Percentiles rank a stretch among this genome's conserved stretches.
These are phyloP conservation scores for Colletotrichum incanum DNA, from an alignment of 2,329 filamentous ascomycete genomes.

Conservation along the genomic window DNA sequence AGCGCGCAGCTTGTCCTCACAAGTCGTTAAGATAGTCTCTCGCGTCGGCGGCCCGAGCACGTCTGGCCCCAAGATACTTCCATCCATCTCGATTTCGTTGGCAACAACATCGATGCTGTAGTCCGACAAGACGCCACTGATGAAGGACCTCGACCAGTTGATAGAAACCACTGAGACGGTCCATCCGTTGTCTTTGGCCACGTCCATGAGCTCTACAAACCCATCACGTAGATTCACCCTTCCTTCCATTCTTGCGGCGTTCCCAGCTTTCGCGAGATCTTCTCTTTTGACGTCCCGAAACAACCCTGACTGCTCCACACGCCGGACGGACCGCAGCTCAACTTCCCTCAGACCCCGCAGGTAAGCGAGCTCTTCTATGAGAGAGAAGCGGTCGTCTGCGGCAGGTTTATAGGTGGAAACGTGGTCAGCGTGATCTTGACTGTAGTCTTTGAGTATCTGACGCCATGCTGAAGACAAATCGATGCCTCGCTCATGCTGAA, in stretches of 20 bases:
- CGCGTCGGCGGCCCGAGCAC: slow-evolving; percentile 48
- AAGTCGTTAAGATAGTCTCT: slow-evolving; percentile 55
- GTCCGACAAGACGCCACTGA: slow-evolving; percentile 59
- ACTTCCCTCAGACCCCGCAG: slow-evolving; percentile 60
- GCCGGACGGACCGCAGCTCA: slow-evolving; percentile 62
- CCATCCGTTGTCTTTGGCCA: slow-evolving; percentile 53
- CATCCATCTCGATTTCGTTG: slow-evolving; percentile 60
- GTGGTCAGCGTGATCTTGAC: slow-evolving; percentile 59
- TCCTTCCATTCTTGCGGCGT: slow-evolving; percentile 52
- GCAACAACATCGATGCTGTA: slow-evolving; percentile 56
- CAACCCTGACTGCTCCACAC: slow-evolving; percentile 61
- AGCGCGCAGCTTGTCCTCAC: slow-evolving; percentile 63
- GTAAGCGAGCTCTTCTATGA: slow-evolving; percentile 60
- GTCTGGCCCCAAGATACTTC: slow-evolving; percentile 59
- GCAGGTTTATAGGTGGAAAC: slow-evolving; percentile 52
- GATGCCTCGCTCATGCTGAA: slow-evolving; percentile 47
- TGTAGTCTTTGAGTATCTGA: slow-evolving; percentile 62
- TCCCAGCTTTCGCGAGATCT: slow-evolving; percentile 57
- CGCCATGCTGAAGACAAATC: slow-evolving; percentile 61
- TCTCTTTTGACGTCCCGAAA: slow-evolving; percentile 58
- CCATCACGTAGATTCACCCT: slow-evolving; percentile 57
- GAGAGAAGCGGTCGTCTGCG: slow-evolving; percentile 52
- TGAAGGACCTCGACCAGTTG: slow-evolving; percentile 67
- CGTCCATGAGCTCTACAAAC: slow-evolving; percentile 53
- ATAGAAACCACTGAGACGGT: slow-evolving; percentile 64